Evolutionary conservation across 2,329 filamentous ascomycete species (phyloP).

Genomic region (Pseudogymnoascus sp.): DNA sequence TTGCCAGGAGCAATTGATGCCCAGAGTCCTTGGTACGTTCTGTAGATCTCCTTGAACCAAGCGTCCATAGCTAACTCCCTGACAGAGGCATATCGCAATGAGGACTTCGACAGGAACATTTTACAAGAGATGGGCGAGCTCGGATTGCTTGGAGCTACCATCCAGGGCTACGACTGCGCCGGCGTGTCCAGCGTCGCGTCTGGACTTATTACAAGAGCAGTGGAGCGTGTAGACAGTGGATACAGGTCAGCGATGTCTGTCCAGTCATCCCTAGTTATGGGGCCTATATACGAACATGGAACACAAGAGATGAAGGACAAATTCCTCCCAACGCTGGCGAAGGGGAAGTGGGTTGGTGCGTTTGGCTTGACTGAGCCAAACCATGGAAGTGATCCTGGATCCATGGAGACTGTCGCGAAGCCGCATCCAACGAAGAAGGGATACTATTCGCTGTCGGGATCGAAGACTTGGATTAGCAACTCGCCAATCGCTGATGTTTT

Average conservation of each 20-base stretch:
- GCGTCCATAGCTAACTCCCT: conserved; percentile 8
- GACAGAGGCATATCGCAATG: conserved; percentile 75
- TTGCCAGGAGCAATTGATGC: conserved; percentile 81
- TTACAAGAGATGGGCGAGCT: conserved; percentile 88
- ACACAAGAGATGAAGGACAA: conserved; percentile 81
- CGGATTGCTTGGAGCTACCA: conserved; percentile 78
- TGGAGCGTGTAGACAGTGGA: conserved; percentile 84
- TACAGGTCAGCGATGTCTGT: conserved; percentile 92
- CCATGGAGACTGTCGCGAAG: conserved; percentile 82
- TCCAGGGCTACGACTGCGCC: conserved; percentile 81
- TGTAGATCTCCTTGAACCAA: conserved; percentile 10
- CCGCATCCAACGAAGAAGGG: conserved; percentile 78
- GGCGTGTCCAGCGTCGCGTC: conserved; percentile 80
- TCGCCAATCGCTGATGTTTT: conserved; percentile 81
- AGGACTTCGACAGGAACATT: conserved; percentile 78
- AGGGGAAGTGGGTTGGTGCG: conserved; percentile 72
- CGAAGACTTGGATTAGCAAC: conserved; percentile 96
- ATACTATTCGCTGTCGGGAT: conserved; percentile 67
- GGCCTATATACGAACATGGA: conserved; percentile 81
- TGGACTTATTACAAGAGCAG: conserved; percentile 83
- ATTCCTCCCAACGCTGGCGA: conserved; percentile 72
- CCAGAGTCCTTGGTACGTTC: conserved; percentile 70
- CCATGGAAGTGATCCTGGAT: conserved; percentile 84
- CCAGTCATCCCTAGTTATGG: conserved; percentile 89
- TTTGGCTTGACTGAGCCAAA: conserved; percentile 91